A percentile compares a stretch with the other conserved stretches of the same genome.
phyloP scores from a whole-genome alignment of 1,139 yeast species.

The Geotrichum carabidarum region DNA sequence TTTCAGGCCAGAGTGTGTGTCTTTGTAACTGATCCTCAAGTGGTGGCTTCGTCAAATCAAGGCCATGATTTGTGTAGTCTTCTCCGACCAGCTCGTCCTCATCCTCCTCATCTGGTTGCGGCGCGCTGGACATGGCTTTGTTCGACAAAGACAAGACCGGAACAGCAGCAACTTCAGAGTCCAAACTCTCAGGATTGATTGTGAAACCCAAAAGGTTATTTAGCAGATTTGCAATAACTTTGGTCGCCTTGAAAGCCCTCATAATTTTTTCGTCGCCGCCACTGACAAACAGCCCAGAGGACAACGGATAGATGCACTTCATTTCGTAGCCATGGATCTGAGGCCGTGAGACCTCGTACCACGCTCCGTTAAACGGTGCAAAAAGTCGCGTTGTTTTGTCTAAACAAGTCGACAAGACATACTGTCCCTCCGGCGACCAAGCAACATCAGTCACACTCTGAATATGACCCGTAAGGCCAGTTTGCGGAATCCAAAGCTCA shows the following conservation, averaged over 20 bases:
- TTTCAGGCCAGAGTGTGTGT: slow-evolving; percentile 89
- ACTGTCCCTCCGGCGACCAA: slow-evolving; percentile 70
- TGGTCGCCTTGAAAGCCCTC: slow-evolving; percentile 87
- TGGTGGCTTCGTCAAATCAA: slow-evolving; percentile 57
- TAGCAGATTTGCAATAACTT: slow-evolving; percentile 62
- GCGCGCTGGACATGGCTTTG: slow-evolving; percentile 41
- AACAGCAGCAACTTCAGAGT: slow-evolving; percentile 76
- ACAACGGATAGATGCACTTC: slow-evolving; percentile 69
- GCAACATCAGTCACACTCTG: slow-evolving; percentile 70
- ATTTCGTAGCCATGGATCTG: slow-evolving; percentile 98
- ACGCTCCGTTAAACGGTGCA: slow-evolving; percentile 50
- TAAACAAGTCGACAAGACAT: slow-evolving; percentile 68
- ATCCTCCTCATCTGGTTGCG: slow-evolving; percentile 21
- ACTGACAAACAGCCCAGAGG: slow-evolving; percentile 65
- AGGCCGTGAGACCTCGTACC: slow-evolving; percentile 95
- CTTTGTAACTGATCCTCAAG: slow-evolving; percentile 86
- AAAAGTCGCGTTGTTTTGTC: slow-evolving; percentile 91
- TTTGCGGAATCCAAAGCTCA: slow-evolving; percentile 47
- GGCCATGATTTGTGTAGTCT: slow-evolving; percentile 45
- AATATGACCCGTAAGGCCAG: slow-evolving; percentile 74
- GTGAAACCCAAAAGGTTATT: slow-evolving; percentile 46
- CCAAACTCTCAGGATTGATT: slow-evolving; percentile 37
- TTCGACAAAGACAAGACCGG: slow-evolving; percentile 94
- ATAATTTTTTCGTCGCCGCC: slow-evolving; percentile 95
- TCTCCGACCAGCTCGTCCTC: slow-evolving; percentile 38